Percentiles rank a stretch among this genome's conserved stretches.
phyloP scores from a whole-genome alignment of 768 basidiomycete species.

The Nidularia pulvinata region DNA sequence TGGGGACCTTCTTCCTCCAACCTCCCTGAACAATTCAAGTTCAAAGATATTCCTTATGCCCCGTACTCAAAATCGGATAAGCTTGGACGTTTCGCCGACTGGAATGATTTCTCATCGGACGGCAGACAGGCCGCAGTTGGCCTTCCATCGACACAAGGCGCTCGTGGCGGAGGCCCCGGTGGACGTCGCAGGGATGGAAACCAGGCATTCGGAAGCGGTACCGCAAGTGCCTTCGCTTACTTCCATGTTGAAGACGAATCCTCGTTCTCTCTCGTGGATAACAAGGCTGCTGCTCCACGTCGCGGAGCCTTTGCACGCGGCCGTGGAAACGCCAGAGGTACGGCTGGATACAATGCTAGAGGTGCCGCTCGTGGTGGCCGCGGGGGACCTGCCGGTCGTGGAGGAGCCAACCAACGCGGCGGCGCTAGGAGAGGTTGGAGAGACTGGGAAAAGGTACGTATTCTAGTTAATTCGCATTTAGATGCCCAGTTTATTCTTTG shows the following conservation, averaged over 20 bases:
- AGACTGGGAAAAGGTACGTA: slow-evolving; percentile 89
- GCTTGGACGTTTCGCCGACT: slow-evolving; percentile 96
- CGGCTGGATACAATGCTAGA: slow-evolving; percentile 35
- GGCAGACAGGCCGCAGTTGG: slow-evolving; percentile 56
- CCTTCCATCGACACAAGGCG: slow-evolving; percentile 38
- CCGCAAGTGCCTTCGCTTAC: slow-evolving; percentile 92
- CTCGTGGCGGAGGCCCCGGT: slow-evolving; percentile 48
- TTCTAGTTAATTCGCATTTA: neutral
- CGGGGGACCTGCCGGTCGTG: slow-evolving; percentile 41
- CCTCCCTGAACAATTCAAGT: slow-evolving; percentile 91
- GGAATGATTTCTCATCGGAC: slow-evolving; percentile 81
- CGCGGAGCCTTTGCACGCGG: slow-evolving; percentile 63
- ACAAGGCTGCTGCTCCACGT: slow-evolving; percentile 70
- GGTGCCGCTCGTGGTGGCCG: slow-evolving; percentile 45
- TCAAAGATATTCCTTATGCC: slow-evolving; percentile 98
- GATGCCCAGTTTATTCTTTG: slow-evolving; percentile 1
- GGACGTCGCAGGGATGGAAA: slow-evolving; percentile 74
- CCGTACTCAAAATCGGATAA: slow-evolving; percentile 99
- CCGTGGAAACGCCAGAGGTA: slow-evolving; percentile 51
- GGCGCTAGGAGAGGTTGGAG: slow-evolving; percentile 72
- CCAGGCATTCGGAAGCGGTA: slow-evolving; percentile 88
- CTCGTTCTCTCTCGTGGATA: slow-evolving; percentile 95
- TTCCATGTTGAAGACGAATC: slow-evolving; percentile 99
- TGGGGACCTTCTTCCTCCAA: slow-evolving; percentile 88
- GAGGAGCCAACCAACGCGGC: slow-evolving; percentile 44